Evolutionary conservation across 306 rosid species (phyloP).

Genomic region (Carpinus viminea): DNA sequence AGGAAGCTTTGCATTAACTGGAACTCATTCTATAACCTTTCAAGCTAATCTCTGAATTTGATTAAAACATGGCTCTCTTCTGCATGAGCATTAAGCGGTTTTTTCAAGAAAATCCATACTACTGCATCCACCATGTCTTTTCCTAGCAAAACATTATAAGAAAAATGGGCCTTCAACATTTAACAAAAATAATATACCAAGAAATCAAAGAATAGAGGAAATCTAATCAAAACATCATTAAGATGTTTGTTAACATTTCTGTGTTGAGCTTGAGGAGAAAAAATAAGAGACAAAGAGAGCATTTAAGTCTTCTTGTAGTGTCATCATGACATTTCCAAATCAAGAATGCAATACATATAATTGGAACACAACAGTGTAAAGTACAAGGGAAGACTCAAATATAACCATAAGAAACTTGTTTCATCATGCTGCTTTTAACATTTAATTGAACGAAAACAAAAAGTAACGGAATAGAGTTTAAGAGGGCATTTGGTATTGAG

Average conservation of each 20-base stretch:
- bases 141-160: not conserved
- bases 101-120: slow-evolving; percentile 31
- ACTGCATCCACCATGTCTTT: slow-evolving; percentile 39
- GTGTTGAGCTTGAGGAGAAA: too few relatives aligned
- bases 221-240: not conserved
- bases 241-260: too few relatives aligned
- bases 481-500: too few relatives aligned
- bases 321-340: not conserved
- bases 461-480: not conserved
- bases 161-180: not conserved
- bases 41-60: slow-evolving; percentile 34
- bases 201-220: not conserved
- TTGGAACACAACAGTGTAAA: too few relatives aligned
- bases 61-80: slow-evolving; percentile 28
- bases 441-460: not conserved
- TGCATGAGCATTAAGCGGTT: slow-evolving; percentile 29
- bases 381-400: not conserved
- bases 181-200: not conserved
- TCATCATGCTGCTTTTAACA: too few relatives aligned
- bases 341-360: not conserved
- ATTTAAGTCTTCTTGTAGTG: too few relatives aligned
- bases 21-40: slow-evolving; percentile 30
- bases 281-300: too few relatives aligned
- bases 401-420: not conserved
- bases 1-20: slow-evolving; percentile 36